Conservation (phyloP, 2,329 filamentous ascomycete species). For the Paradendryphiella salina region DNA sequence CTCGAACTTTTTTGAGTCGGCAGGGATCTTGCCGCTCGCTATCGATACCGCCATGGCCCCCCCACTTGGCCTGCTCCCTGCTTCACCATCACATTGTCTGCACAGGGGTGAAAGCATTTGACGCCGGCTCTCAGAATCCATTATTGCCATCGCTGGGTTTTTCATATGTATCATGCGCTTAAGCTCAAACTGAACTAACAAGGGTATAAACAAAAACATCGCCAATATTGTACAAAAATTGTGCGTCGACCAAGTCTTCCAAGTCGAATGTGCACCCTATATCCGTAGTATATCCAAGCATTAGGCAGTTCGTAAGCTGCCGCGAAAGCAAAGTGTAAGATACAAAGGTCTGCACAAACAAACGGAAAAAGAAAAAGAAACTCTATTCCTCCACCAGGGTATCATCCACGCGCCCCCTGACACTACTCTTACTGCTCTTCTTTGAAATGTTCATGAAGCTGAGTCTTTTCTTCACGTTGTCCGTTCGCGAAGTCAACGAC, state of each 20-base stretch:
- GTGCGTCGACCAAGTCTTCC: conserved; percentile 3
- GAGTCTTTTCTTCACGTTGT: conserved; percentile 73
- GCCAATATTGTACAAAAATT: conserved; percentile 10
- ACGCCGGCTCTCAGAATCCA: background rate
- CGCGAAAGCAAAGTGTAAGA: conserved; percentile 5
- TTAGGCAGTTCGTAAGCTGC: conserved; percentile 16
- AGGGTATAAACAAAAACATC: conserved; percentile 21
- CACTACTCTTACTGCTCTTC: conserved; percentile 64
- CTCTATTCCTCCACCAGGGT: conserved; percentile 42
- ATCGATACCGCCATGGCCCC: conserved; percentile 20
- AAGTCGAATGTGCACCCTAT: conserved; percentile 7
- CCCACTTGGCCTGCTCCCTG: conserved; percentile 4
- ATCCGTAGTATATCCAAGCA: conserved; percentile 13
- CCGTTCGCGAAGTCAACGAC: conserved; percentile 51
- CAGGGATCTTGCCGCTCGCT: conserved; percentile 17
- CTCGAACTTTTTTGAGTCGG: conserved; percentile 19
- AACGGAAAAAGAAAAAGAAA: conserved; percentile 2
- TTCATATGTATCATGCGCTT: conserved; percentile 6
- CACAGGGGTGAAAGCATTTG: too few species aligned
- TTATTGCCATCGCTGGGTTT: conserved; percentile 3
- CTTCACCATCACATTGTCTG: background rate
- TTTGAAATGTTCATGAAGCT: conserved; percentile 76
- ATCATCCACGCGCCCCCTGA: conserved; percentile 34
- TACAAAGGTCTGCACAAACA: background rate
- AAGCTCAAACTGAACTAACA: conserved; percentile 5